Base-by-base conservation (phyloP, 345 rosid genomes). In the Crucihimalaya himalaica region DNA sequence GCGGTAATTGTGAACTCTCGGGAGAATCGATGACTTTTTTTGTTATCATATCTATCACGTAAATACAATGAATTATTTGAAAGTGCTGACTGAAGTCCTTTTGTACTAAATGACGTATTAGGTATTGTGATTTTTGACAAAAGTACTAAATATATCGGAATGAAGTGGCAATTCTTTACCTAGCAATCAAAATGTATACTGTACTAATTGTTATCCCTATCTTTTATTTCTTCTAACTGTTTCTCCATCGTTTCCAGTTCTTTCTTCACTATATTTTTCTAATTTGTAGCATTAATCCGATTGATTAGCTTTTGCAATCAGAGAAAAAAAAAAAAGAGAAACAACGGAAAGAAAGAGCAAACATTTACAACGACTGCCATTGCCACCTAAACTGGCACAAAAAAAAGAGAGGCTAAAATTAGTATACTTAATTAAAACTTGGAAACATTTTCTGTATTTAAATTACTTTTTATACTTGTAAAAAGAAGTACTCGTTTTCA, bases 401-500 rank as follows among this genome's bases (percentile, higher is more conserved):
- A n/a, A n/a, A n/a, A n/a, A n/a, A n/a, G n/a, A n/a, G n/a, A n/a
- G n/a, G 50, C 14, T 61, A 27, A 40, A 50, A 18, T 71, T 27
- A 6, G 39, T 50, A 51, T 20, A 50, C n/a, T 45, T 39, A 20
- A 27, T 35, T 16, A 37, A 27, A 55, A 60, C 16, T 8, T 18
- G 28, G 6, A 10, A 47, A 47, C 11, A 20, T 65, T 19, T 48
- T 47, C 39, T 60, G 18, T 63, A 45, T 18, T 27, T 6, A 43
- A 3, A 27, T 2, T 51, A 19, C 16, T 6, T 13, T 9, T 25
- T 11, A 29, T 8, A 23, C 40, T 39, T 40, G 0, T 3, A 10
- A 23, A 8, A 35, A 14, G 28, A 10, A 35, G 34, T 23, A 51
- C 68, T 51, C 48, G 68, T 68, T 73, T 52, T 42, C 63, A 75